These are phyloP conservation scores for Diphasiastrum complanatum DNA, from an alignment of 83 land plant genomes.

Conservation along the genomic window DNA sequence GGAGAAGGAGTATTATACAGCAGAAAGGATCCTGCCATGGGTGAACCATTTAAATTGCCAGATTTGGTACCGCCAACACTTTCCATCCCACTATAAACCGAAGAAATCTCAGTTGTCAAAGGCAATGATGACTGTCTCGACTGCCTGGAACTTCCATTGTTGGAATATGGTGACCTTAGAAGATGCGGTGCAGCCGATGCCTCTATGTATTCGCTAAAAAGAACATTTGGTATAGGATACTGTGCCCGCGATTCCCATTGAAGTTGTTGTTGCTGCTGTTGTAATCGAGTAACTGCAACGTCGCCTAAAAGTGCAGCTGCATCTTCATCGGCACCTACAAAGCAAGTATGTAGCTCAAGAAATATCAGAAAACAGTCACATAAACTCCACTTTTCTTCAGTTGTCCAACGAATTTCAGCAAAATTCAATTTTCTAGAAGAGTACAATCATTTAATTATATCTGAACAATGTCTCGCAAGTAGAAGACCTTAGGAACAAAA, in stretches of 20 bases:
- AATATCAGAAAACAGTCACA: background rate
- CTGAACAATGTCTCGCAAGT: too few species aligned
- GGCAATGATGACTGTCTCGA: slow-evolving; percentile 10
- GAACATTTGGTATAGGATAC: slow-evolving; percentile 3
- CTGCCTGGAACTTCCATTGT: slow-evolving; percentile 30
- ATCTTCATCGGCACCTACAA: slow-evolving; percentile 82
- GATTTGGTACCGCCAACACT: too few species aligned
- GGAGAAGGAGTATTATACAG: slow-evolving; percentile 85
- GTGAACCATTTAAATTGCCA: too few species aligned
- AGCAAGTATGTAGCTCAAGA: background rate
- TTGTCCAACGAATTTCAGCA: background rate
- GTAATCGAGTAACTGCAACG: slow-evolving; percentile 46
- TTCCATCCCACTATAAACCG: too few species aligned
- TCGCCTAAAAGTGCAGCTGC: slow-evolving; percentile 67
- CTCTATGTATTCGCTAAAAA: slow-evolving; percentile 24
- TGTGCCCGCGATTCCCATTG: slow-evolving; percentile 33
- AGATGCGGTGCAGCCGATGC: slow-evolving; percentile 21
- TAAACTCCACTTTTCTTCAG: background rate
- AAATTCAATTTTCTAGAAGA: too few species aligned
- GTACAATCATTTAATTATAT: too few species aligned
- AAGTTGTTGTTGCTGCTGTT: slow-evolving; percentile 49
- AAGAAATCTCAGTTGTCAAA: too few species aligned
- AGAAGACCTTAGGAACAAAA: too few species aligned
- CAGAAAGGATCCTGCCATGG: too few species aligned
- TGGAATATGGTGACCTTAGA: slow-evolving; percentile 16